A percentile compares a stretch with the other conserved stretches of the same genome.
Evolutionary conservation across 2,329 filamentous ascomycete genomes (phyloP).

Genomic region (Fusarium goolgardi): DNA sequence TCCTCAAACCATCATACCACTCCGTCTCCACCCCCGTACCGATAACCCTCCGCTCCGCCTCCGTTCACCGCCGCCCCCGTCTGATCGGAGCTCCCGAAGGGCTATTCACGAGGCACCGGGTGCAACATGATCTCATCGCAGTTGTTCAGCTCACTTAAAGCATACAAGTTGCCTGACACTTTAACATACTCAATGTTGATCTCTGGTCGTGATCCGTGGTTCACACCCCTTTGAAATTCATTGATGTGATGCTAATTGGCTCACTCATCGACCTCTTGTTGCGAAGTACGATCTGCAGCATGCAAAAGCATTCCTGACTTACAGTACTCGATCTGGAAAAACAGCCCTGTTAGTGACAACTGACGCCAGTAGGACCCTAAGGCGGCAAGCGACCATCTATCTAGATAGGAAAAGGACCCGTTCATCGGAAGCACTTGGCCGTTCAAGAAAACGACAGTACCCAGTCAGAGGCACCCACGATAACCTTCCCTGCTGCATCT

Average conservation of each 20-base stretch:
- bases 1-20: conserved; percentile 19
- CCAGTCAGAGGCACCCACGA: conserved; percentile 40
- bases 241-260: background rate
- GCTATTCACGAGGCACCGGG: conserved; percentile 23
- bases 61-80: conserved; percentile 43
- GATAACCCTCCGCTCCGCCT: conserved; percentile 44
- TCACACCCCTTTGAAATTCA: background rate
- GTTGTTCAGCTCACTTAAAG: background rate
- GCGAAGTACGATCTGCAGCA: background rate
- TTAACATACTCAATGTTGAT: background rate
- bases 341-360: background rate
- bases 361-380: conserved; percentile 8
- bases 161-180: background rate
- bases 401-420: conserved; percentile 16
- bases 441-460: conserved; percentile 24
- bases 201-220: background rate
- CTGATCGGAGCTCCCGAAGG: conserved; percentile 35
- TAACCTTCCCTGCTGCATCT: conserved; percentile 35
- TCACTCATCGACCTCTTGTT: conserved; percentile 1
- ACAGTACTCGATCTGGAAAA: background rate
- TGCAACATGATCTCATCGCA: conserved; percentile 19
- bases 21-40: conserved; percentile 40
- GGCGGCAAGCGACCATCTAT: conserved; percentile 6
- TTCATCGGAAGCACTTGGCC: conserved; percentile 39
- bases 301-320: conserved; percentile 5